These are phyloP conservation scores for Xerocomus brunneocitrinus DNA, from an alignment of 768 basidiomycete genomes.

Conservation along the genomic window DNA sequence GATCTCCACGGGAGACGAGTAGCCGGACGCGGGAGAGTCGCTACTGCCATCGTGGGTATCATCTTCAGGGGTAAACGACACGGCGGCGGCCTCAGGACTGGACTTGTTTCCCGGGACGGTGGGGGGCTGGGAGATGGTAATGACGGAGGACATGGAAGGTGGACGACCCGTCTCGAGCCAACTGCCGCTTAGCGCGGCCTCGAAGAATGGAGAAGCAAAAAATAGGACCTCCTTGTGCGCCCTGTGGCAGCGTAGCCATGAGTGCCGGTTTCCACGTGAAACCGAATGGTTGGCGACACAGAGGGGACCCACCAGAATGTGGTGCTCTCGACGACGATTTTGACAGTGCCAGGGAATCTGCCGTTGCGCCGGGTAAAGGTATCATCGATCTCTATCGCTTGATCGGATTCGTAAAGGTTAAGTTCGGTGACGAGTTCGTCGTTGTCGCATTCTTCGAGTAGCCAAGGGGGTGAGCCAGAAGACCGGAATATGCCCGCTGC, in stretches of 20 bases:
- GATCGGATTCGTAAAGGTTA: constrained; percentile 60
- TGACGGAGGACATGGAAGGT: constrained; percentile 73
- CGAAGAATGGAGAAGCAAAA: constrained; percentile 94
- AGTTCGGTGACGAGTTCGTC: constrained; percentile 69
- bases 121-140: constrained; percentile 78
- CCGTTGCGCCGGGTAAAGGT: constrained; percentile 63
- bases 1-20: constrained; percentile 39
- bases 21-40: constrained; percentile 32
- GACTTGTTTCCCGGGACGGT: constrained; percentile 48
- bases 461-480: constrained; percentile 74
- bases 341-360: constrained; percentile 79
- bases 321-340: constrained; percentile 83
- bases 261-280: constrained; percentile 5
- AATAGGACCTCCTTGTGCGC: constrained; percentile 88
- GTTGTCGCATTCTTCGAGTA: constrained; percentile 69
- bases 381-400: constrained; percentile 74
- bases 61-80: constrained; percentile 59
- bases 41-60: constrained; percentile 34
- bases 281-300: background rate
- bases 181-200: constrained; percentile 83
- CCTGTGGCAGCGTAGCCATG: constrained; percentile 40
- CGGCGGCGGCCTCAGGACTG: constrained; percentile 43
- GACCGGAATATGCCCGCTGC: constrained; percentile 81
- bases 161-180: constrained; percentile 89
- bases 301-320: constrained; percentile 75